Base-by-base conservation (phyloP, 345 rosid genomes). In the Kandelia obovata region DNA sequence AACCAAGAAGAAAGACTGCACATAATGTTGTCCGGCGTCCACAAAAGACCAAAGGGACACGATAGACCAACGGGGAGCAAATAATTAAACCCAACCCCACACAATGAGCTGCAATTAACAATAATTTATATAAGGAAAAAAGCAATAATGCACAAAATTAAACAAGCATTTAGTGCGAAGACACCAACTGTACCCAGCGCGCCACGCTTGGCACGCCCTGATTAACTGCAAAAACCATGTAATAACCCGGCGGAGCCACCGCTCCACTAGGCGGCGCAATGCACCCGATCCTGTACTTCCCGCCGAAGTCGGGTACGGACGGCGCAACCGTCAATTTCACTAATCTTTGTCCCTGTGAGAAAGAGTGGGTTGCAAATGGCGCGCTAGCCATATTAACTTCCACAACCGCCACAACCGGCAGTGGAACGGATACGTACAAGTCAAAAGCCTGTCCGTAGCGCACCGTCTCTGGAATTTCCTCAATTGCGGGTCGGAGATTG, bases 191-290 rank as follows among this genome's bases (percentile, higher is more conserved):
- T n/a, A 94, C 85, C 98, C 97, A 94, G 5, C 86, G 78, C 1
- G 96, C 97, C 0, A 87, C 72, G 68, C 97, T 87, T n/a, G 98
- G 97, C 78, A 94, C 96, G 5, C 92, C 96, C 53, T 87, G 91
- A 62, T 91, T 91, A 23, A 91, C 92, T 0, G 88, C 92, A 34
- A 91, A 94, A 0, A 85, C 90, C 97, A 94, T 94, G 62, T 94
- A 94, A 68, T 91, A 94, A 9, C 95, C 90, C 2, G 96, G 96
- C 5, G 97, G 97, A 73, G 98, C 87, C 61, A 89, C 89, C 60
- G 83, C 90, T 3, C 88, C 84, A 55, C 68, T 87, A 0, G 88
- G 91, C 16, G 97, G 97, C 6, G 97, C 96, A 21, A 84, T 88
- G 64, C 94, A 90, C 7, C 71, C 81, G 13, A 93, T 81, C 75